phyloP scores from a whole-genome alignment of 305 asterid species.

The Lippia alba region DNA sequence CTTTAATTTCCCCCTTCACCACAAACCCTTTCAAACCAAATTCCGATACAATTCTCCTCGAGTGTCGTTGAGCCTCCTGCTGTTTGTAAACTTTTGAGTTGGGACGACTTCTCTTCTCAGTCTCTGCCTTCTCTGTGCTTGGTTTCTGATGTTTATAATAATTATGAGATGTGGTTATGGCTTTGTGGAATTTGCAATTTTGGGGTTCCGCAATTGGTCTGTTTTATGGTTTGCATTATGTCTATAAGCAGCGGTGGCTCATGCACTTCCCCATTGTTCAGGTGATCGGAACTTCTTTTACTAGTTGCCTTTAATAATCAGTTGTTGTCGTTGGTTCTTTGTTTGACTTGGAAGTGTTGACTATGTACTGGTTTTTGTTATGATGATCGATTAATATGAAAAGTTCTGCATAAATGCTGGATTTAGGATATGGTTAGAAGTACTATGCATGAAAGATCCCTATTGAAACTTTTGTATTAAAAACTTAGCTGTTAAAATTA shows the following conservation, averaged over 20 bases:
- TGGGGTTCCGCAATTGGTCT: slow-evolving; percentile 73
- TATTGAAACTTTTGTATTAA: not conserved
- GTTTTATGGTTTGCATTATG: slow-evolving; percentile 68
- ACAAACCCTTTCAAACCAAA: too few species aligned
- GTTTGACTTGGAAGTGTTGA: not conserved
- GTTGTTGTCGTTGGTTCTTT: not conserved
- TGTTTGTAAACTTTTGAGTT: too few species aligned
- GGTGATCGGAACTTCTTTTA: slow-evolving; percentile 44
- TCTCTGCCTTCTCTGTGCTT: too few species aligned
- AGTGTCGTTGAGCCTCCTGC: too few species aligned
- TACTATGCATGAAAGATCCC: not conserved
- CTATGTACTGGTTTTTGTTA: not conserved
- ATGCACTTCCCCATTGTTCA: slow-evolving; percentile 84
- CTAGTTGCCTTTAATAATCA: slow-evolving; percentile 10
- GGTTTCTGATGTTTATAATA: too few species aligned
- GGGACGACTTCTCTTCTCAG: too few species aligned
- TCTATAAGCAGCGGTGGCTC: slow-evolving; percentile 74
- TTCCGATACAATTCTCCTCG: too few species aligned
- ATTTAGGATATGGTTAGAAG: too few species aligned
- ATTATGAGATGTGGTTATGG: too few species aligned
- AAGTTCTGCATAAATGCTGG: not conserved
- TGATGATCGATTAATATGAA: not conserved
- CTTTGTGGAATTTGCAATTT: slow-evolving; percentile 47
- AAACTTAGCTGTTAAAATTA: not conserved
- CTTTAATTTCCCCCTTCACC: too few species aligned